These are phyloP conservation scores for Aspergillus arachidicola DNA, from an alignment of 2,329 filamentous ascomycete species.

Conservation along the genomic window DNA sequence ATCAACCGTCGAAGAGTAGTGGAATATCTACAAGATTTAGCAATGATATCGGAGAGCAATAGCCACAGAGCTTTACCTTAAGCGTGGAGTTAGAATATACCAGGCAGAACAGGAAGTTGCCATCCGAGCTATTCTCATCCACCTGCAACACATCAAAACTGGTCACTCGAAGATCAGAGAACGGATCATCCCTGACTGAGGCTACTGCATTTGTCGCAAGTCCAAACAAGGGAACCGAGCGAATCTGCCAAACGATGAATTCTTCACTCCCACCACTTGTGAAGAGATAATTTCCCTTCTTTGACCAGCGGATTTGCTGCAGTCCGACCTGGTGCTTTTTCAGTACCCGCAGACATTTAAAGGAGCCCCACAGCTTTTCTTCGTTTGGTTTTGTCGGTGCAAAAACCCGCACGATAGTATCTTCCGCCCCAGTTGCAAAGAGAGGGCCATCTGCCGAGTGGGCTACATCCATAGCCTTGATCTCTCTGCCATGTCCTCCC, in stretches of 20 bases:
- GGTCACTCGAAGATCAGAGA: constrained; percentile 75
- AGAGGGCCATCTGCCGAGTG: constrained; percentile 34
- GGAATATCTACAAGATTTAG: constrained; percentile 46
- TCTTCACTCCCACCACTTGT: constrained; percentile 88
- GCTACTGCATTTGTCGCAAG: constrained; percentile 58
- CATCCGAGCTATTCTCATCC: constrained; percentile 24
- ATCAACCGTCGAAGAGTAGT: constrained; percentile 32
- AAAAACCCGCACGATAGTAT: constrained; percentile 74
- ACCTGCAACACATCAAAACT: constrained; percentile 66
- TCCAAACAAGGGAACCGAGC: constrained; percentile 54
- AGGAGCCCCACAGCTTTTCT: constrained; percentile 26
- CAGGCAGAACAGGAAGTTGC: constrained; percentile 65
- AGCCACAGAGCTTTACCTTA: constrained; percentile 48
- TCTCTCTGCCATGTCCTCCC: constrained; percentile 85
- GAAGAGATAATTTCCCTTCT: constrained; percentile 69
- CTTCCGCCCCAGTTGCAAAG: constrained; percentile 70
- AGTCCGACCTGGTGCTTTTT: constrained; percentile 82
- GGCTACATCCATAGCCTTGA: constrained; percentile 64
- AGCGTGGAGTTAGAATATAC: constrained; percentile 83
- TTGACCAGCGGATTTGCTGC: constrained; percentile 76
- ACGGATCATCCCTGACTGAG: constrained; percentile 49
- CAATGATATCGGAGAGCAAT: not conserved
- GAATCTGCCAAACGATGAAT: constrained; percentile 79
- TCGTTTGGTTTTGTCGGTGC: constrained; percentile 20
- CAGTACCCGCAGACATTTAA: constrained; percentile 64